Conservation (phyloP, 164 flowering plant species). For the Sextonia rubra region DNA sequence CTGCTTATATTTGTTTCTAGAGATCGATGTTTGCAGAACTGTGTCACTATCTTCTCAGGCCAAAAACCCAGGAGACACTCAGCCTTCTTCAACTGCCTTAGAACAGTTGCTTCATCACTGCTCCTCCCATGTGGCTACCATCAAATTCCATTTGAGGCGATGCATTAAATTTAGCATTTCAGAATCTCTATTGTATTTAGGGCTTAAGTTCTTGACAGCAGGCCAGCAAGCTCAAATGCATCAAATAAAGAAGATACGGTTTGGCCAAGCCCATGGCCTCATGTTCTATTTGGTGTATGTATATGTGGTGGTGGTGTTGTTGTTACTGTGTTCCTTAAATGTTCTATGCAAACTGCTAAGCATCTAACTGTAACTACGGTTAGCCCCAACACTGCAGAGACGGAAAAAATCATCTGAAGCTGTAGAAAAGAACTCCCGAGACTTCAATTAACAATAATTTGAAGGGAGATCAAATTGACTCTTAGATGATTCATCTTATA, state of each 20-base stretch:
- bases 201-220: not conserved
- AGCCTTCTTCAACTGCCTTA: too few relatives aligned
- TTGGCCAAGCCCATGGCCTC: not conserved
- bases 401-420: not conserved
- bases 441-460: too few relatives aligned
- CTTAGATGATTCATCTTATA: too few relatives aligned
- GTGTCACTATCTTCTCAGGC: not conserved
- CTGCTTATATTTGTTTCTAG: not conserved
- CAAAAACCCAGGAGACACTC: not conserved
- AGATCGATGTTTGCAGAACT: not conserved
- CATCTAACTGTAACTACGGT: not conserved
- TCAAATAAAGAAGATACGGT: not conserved
- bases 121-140: too few relatives aligned
- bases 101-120: too few relatives aligned
- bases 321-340: too few relatives aligned
- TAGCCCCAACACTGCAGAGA: not conserved
- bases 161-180: not conserved
- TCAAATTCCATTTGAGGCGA: too few relatives aligned
- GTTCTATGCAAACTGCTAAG: not conserved
- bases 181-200: not conserved
- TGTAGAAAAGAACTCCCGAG: not conserved
- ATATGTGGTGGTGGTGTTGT: not conserved
- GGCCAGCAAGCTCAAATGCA: not conserved
- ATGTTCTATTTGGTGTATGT: not conserved
- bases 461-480: too few relatives aligned